Base-by-base conservation (phyloP, 208 protist species). In the Leptomonas seymouri region DNA sequence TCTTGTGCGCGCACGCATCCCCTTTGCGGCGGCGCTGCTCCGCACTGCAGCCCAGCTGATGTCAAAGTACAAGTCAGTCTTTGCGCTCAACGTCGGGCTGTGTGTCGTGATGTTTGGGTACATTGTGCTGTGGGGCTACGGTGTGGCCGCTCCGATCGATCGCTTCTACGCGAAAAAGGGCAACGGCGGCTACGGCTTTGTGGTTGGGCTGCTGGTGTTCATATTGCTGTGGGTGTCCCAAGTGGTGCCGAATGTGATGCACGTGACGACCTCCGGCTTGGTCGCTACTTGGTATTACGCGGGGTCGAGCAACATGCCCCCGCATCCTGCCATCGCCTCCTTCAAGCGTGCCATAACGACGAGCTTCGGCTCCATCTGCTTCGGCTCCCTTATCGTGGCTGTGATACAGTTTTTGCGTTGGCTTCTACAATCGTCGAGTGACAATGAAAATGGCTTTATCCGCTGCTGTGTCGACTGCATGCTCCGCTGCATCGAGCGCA, bases 241-340 rank as follows among this genome's bases (percentile, higher is more conserved):
- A 70, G 91, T 96, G 64, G 60, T 92, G 21, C 62, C 74, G 23
- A 96, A 97, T 70, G 45, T 96, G 42, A 89, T 94, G 79, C 88
- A 96, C 64, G 87, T 93, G 34, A 95, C 90, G 54, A 87, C 89
- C 16, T 59, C 78, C 6, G 91, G 92, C 39, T 76, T 95, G 23
- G 80, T 86, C 23, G 91, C 90, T 4, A 95, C 89, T 49, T 96
- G 91, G 93, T 97, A 96, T 82, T 97, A 95, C 77, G 86, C 84
- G 15, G 89, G 88, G 18, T 63, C 67, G 14, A 60, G 67, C 21
- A 80, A 82, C 58, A 91, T 91, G 83, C 91, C 91, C 15, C 65
- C 55, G 21, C 86, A 90, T 67, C 89, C 91, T 7, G 92, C 91
- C 23, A 2, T 90, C 7, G 76, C 78, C 25, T 86, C 89, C 15